Evolutionary conservation across 2,329 filamentous ascomycete genomes (phyloP).

Genomic region (Fusarium circinatum): DNA sequence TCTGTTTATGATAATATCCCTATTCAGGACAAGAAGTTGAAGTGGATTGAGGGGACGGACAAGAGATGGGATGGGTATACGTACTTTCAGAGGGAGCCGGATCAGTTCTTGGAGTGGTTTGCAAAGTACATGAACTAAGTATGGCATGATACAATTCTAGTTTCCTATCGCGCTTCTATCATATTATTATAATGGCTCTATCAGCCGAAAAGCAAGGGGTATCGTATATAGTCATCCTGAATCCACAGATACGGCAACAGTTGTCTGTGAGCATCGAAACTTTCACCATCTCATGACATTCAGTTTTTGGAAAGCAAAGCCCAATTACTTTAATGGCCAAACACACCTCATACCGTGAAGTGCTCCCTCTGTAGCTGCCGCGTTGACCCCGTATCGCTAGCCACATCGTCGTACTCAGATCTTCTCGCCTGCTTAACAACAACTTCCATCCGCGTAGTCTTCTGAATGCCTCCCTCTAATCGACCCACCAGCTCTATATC

Average conservation of each 20-base stretch:
- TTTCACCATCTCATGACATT: not conserved
- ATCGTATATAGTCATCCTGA: constrained; percentile 4
- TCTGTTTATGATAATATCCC: constrained; percentile 30
- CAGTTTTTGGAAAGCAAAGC: not conserved
- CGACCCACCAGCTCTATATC: constrained; percentile 35
- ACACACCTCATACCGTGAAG: constrained; percentile 24
- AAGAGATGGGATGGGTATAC: constrained; percentile 30
- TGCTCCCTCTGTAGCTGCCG: constrained; percentile 35
- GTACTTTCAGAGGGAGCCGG: constrained; percentile 24
- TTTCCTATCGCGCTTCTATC: fast-evolving
- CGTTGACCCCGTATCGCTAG: constrained; percentile 39
- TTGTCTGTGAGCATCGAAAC: not conserved
- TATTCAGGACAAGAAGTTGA: constrained; percentile 16
- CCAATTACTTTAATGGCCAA: fast-evolving
- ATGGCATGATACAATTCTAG: fast-evolving
- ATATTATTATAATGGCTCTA: not conserved
- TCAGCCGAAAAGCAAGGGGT: constrained; percentile 2
- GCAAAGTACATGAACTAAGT: constrained; percentile 16
- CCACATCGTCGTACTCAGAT: constrained; percentile 35
- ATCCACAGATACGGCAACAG: not conserved
- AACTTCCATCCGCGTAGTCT: constrained; percentile 42
- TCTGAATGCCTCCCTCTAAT: constrained; percentile 35
- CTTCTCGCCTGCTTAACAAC: constrained; percentile 31
- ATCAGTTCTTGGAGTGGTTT: constrained; percentile 32
- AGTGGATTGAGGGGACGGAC: constrained; percentile 20